Conservation (phyloP, 2,329 filamentous ascomycete species). For the Fusarium ramigenum region DNA sequence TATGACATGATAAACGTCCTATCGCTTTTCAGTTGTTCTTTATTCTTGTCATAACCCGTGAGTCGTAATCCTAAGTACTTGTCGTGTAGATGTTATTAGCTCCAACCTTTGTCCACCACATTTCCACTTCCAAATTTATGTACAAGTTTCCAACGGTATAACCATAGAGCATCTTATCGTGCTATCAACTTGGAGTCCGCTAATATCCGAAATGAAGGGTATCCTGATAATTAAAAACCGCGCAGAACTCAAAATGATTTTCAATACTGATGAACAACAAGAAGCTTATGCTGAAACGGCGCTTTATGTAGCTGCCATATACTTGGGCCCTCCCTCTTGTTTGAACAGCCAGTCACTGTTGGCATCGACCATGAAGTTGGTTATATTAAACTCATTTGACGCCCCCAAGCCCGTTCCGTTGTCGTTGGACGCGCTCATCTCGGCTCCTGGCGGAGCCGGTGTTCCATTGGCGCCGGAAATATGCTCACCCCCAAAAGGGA, state of each 20-base stretch:
- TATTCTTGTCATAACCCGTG: constrained; percentile 5
- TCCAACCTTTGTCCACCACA: neutral
- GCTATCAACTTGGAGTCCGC: neutral
- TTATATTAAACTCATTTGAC: constrained; percentile 77
- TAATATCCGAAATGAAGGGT: constrained; percentile 26
- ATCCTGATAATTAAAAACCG: constrained; percentile 22
- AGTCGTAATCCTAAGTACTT: neutral
- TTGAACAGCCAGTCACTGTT: constrained; percentile 81
- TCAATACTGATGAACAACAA: neutral
- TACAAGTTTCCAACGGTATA: neutral
- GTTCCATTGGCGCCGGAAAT: constrained; percentile 33
- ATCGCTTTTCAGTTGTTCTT: neutral
- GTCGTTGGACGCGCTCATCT: constrained; percentile 43
- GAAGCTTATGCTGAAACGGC: neutral
- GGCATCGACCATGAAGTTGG: constrained; percentile 79
- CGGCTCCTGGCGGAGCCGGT: constrained; percentile 34
- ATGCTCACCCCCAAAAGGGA: constrained; percentile 62
- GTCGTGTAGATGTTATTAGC: neutral
- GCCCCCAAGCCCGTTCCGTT: constrained; percentile 41
- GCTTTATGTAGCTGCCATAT: constrained; percentile 36
- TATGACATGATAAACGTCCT: neutral
- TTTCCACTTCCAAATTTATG: neutral
- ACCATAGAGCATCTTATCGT: neutral
- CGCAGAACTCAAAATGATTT: constrained; percentile 6
- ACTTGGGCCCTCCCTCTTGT: constrained; percentile 50